phyloP scores from a whole-genome alignment of 2,329 filamentous ascomycete species.

The Hypoxylon sp. region DNA sequence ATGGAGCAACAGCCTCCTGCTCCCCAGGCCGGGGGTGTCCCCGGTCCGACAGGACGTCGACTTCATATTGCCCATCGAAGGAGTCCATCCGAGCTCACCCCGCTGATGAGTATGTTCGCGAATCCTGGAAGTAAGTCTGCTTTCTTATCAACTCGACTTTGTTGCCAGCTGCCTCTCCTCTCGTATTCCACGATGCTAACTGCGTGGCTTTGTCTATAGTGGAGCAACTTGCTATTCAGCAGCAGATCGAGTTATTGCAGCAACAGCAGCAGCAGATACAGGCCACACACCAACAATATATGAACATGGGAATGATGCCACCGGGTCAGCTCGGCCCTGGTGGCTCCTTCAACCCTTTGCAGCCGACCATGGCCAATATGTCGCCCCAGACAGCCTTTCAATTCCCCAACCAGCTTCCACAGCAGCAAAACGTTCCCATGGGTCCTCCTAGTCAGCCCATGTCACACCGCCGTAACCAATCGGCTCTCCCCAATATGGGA shows the following conservation, averaged over 20 bases:
- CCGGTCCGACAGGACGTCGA: constrained; percentile 85
- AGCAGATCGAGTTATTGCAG: constrained; percentile 97
- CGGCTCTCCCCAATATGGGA: constrained; percentile 90
- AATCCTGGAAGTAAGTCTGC: constrained; percentile 71
- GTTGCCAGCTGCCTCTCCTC: constrained; percentile 28
- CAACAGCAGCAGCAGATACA: constrained; percentile 98
- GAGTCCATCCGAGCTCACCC: constrained; percentile 96
- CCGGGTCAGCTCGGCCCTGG: constrained; percentile 83
- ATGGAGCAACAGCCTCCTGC: constrained; percentile 72
- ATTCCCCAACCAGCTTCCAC: constrained; percentile 82
- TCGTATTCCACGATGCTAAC: constrained; percentile 36
- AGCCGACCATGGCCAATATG: constrained; percentile 82
- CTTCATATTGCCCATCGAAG: constrained; percentile 97
- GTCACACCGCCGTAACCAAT: constrained; percentile 97
- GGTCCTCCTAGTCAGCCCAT: constrained; percentile 80
- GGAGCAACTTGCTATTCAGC: constrained; percentile 97
- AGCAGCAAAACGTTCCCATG: constrained; percentile 77
- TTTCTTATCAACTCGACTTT: constrained; percentile 5
- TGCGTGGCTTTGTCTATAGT: constrained; percentile 64
- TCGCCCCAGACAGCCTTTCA: constrained; percentile 87
- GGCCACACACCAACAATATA: constrained; percentile 95
- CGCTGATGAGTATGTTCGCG: constrained; percentile 92
- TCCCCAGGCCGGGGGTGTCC: constrained; percentile 65
- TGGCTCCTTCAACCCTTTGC: constrained; percentile 79
- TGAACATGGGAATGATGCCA: constrained; percentile 95